These are phyloP conservation scores for Escovopsis sp. DNA, from an alignment of 2,329 filamentous ascomycete species.

Conservation along the genomic window DNA sequence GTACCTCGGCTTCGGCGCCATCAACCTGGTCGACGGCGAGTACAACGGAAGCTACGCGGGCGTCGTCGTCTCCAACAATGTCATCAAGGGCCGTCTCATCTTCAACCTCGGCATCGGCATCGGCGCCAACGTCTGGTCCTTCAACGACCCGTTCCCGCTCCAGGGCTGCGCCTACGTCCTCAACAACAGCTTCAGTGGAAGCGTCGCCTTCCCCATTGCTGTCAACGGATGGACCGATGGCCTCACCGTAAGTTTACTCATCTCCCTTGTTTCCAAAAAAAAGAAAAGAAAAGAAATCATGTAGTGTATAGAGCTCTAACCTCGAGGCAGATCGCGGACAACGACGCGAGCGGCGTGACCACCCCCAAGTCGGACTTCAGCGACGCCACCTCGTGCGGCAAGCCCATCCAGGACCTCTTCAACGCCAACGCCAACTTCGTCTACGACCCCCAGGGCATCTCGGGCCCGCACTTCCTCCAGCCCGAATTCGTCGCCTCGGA, in stretches of 20 bases:
- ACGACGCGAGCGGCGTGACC: slow-evolving; percentile 9
- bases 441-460: slow-evolving; percentile 9
- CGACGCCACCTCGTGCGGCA: slow-evolving; percentile 8
- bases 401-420: slow-evolving; percentile 9
- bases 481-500: slow-evolving; percentile 9
- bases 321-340: slow-evolving; percentile 7
- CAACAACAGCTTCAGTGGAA: slow-evolving; percentile 10
- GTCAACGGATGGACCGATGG: slow-evolving; percentile 13
- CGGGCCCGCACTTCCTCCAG: slow-evolving; percentile 9
- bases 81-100: slow-evolving; percentile 9
- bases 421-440: slow-evolving; percentile 10
- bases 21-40: slow-evolving; percentile 13
- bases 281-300: no score
- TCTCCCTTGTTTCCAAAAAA: no score
- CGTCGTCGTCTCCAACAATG: slow-evolving; percentile 12
- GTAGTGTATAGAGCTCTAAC: not conserved
- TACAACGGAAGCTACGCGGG: slow-evolving; percentile 11
- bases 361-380: slow-evolving; percentile 10
- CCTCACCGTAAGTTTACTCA: slow-evolving; percentile 7
- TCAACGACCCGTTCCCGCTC: slow-evolving; percentile 8
- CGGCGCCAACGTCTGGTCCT: slow-evolving; percentile 12
- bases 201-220: slow-evolving; percentile 12
- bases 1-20: slow-evolving; percentile 12
- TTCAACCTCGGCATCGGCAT: slow-evolving; percentile 14
- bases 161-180: slow-evolving; percentile 9